A percentile compares a stretch with the other conserved stretches of the same genome.
These are phyloP conservation scores for Oryza meridionalis DNA, from an alignment of 176 grass and related monocot species.

Conservation along the genomic window DNA sequence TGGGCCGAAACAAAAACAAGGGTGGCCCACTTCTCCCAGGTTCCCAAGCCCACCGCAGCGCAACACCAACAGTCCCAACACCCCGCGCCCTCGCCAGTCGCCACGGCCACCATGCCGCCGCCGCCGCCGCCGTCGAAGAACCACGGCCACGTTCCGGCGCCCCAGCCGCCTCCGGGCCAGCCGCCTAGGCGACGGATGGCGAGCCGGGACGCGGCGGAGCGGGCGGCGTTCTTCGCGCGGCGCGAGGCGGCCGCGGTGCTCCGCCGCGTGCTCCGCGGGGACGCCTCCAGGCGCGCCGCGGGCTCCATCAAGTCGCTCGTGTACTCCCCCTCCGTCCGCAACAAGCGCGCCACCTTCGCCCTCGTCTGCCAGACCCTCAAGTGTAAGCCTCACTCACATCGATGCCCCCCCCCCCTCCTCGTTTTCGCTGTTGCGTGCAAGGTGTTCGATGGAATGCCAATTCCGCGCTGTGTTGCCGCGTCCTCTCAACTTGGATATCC, in stretches of 20 bases:
- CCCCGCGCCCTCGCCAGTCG: not conserved
- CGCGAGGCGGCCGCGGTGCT: slow-evolving; percentile 90
- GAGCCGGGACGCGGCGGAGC: slow-evolving; percentile 67
- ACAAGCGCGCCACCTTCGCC: slow-evolving; percentile 93
- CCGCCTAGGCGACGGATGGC: slow-evolving; percentile 43
- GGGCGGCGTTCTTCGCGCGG: slow-evolving; percentile 86
- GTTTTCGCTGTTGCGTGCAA: not conserved
- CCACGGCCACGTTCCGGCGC: slow-evolving; percentile 12
- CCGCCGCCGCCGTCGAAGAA: slow-evolving; percentile 44
- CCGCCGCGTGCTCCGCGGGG: slow-evolving; percentile 79
- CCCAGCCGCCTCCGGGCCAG: not conserved
- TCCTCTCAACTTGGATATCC: not conserved
- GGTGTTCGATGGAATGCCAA: slow-evolving; percentile 51
- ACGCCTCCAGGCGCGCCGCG: slow-evolving; percentile 57
- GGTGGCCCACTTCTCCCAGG: too few species aligned
- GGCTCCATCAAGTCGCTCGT: slow-evolving; percentile 90
- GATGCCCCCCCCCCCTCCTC: not conserved
- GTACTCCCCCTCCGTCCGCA: slow-evolving; percentile 73
- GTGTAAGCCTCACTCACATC: slow-evolving; percentile 40
- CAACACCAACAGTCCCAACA: too few species aligned
- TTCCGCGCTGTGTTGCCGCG: not conserved
- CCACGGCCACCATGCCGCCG: slow-evolving; percentile 38
- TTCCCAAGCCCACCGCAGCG: too few species aligned
- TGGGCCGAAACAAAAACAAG: too few species aligned
- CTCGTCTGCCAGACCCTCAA: slow-evolving; percentile 95